Conservation (phyloP, 1,284 basidiomycete species). For the Ustilago trichophora region DNA sequence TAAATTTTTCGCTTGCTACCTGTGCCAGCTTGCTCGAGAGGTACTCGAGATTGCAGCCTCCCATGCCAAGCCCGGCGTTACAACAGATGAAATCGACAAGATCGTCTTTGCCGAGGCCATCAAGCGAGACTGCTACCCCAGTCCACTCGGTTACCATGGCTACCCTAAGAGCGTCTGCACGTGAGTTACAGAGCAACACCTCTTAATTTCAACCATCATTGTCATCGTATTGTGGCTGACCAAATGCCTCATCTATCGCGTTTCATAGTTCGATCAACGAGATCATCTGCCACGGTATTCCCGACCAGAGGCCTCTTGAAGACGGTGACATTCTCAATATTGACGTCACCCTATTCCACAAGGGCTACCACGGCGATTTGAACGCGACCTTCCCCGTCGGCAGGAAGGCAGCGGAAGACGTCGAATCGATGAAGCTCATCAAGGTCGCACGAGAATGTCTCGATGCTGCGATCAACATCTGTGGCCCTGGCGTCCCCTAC, state of each 20-base stretch:
- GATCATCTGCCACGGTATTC: conserved; percentile 87
- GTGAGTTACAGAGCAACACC: conserved; percentile 12
- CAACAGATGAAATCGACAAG: conserved; percentile 88
- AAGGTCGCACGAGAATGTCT: conserved; percentile 71
- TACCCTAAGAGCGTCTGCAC: conserved; percentile 98
- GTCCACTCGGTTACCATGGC: conserved; percentile 88
- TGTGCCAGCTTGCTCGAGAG: conserved; percentile 80
- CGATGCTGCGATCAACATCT: conserved; percentile 76
- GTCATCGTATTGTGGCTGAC: neutral
- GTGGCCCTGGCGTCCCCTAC: conserved; percentile 79
- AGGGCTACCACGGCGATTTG: conserved; percentile 65
- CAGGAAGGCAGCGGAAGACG: conserved; percentile 52
- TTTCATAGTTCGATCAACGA: conserved; percentile 98
- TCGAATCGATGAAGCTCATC: conserved; percentile 58
- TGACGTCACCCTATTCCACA: conserved; percentile 73
- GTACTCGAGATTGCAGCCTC: conserved; percentile 89
- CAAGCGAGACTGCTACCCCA: conserved; percentile 91
- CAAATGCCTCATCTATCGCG: too few relatives aligned
- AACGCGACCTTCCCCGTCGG: conserved; percentile 64
- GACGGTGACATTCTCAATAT: conserved; percentile 55
- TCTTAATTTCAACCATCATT: neutral
- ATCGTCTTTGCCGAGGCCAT: conserved; percentile 94
- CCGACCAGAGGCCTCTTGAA: conserved; percentile 57
- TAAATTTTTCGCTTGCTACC: conserved; percentile 18
- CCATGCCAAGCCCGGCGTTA: conserved; percentile 85